Conservation (phyloP, 2,329 filamentous ascomycete species). For the Cladosporium sp. region DNA sequence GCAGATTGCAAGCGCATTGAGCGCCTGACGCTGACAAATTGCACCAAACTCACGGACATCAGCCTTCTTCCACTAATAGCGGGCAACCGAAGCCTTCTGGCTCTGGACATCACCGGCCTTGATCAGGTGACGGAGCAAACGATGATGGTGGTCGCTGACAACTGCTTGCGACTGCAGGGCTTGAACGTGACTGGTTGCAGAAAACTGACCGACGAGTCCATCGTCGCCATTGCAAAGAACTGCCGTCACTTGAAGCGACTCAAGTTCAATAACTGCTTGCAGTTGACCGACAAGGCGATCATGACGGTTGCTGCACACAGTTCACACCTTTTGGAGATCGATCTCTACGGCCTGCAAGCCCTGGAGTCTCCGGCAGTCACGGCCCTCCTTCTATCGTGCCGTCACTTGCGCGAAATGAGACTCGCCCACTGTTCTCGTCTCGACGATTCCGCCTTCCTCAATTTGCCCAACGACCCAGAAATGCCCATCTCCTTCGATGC, state of each 20-base stretch:
- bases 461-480: constrained; percentile 64
- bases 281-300: constrained; percentile 79
- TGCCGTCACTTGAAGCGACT: constrained; percentile 89
- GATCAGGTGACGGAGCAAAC: constrained; percentile 79
- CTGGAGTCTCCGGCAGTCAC: constrained; percentile 84
- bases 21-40: constrained; percentile 88
- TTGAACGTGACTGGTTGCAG: constrained; percentile 88
- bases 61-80: constrained; percentile 78
- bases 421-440: constrained; percentile 83
- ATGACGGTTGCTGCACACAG: constrained; percentile 85
- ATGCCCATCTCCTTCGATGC: constrained; percentile 65
- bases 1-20: constrained; percentile 86
- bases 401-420: constrained; percentile 84
- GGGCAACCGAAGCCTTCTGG: constrained; percentile 77
- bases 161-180: constrained; percentile 84
- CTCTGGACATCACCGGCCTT: constrained; percentile 84
- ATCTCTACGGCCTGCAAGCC: constrained; percentile 79
- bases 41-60: constrained; percentile 77
- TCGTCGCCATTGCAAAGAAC: constrained; percentile 75
- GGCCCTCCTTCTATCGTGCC: constrained; percentile 73
- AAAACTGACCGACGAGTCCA: constrained; percentile 80
- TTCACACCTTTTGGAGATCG: constrained; percentile 92
- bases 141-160: constrained; percentile 72
- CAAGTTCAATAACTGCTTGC: constrained; percentile 90
- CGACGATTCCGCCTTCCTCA: constrained; percentile 83